Evolutionary conservation across 257 asterid genomes (phyloP).

Genomic region (Ilex asprella): DNA sequence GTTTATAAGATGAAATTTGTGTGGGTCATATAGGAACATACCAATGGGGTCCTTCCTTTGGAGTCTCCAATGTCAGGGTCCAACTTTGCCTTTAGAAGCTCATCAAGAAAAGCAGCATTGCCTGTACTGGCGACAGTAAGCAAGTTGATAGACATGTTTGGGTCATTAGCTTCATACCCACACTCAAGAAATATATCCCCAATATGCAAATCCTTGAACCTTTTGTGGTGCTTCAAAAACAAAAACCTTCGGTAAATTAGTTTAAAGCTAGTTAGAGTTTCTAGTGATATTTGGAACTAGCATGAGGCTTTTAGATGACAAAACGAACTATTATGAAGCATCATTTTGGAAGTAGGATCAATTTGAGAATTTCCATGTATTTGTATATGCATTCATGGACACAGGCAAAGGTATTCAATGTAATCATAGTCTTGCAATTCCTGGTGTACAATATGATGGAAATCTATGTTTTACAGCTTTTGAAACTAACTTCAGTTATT

Average conservation of each 20-base stretch:
- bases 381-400: too few species aligned
- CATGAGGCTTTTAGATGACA: too few species aligned
- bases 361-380: too few species aligned
- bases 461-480: too few species aligned
- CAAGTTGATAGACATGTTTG: constrained; percentile 61
- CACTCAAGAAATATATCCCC: constrained; percentile 59
- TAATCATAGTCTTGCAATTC: too few species aligned
- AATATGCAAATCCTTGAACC: constrained; percentile 50
- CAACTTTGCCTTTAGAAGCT: constrained; percentile 74
- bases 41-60: constrained; percentile 79
- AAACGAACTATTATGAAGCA: too few species aligned
- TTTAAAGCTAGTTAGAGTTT: too few species aligned
- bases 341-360: too few species aligned
- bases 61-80: constrained; percentile 86
- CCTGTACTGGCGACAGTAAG: constrained; percentile 73
- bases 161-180: constrained; percentile 48
- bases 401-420: too few species aligned
- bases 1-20: background rate
- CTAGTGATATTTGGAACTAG: too few species aligned
- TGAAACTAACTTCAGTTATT: too few species aligned
- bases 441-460: too few species aligned
- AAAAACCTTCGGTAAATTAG: background rate
- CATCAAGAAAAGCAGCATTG: constrained; percentile 82
- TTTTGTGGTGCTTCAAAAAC: constrained; percentile 66
- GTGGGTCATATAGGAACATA: constrained; percentile 12